These are phyloP conservation scores for Colletotrichum paranaense DNA, from an alignment of 2,329 filamentous ascomycete species.

Conservation along the genomic window DNA sequence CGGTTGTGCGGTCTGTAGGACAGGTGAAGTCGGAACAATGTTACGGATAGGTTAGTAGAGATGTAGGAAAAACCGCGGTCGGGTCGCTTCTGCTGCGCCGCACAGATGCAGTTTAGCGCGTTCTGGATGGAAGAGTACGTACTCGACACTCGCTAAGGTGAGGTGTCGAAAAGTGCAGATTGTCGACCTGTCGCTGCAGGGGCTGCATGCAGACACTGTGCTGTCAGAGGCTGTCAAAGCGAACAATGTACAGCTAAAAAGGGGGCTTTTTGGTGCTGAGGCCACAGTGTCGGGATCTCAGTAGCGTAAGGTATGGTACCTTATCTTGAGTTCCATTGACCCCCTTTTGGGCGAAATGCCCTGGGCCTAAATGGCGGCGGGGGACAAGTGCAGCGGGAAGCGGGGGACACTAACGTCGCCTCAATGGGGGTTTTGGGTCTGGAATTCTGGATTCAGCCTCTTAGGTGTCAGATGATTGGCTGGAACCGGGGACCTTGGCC, in stretches of 20 bases:
- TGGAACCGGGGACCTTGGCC: conserved; percentile 4
- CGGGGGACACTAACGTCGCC: conserved; percentile 16
- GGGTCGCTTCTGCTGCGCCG: conserved; percentile 27
- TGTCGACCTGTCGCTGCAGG: not conserved
- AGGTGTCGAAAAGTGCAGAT: not conserved
- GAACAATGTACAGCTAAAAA: not conserved
- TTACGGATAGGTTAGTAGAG: not conserved
- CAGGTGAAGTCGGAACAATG: conserved; percentile 30
- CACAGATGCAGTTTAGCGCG: conserved; percentile 32
- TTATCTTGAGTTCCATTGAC: not conserved
- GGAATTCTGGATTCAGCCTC: not conserved
- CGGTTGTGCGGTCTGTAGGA: not conserved
- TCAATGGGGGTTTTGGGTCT: not conserved
- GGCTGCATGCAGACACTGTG: conserved; percentile 16
- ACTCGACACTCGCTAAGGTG: not conserved
- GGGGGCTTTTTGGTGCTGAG: not conserved
- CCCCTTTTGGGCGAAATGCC: not conserved
- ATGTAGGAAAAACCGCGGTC: conserved; percentile 8
- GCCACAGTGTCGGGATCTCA: conserved; percentile 18
- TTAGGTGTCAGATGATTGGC: not conserved
- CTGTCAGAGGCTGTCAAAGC: conserved; percentile 23
- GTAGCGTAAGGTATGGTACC: not conserved
- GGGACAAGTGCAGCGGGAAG: conserved; percentile 22
- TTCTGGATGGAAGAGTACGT: conserved; percentile 5
- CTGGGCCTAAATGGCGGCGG: not conserved